Conservation (phyloP, 2,329 filamentous ascomycete species). For the Aspergillus novofumigatus region DNA sequence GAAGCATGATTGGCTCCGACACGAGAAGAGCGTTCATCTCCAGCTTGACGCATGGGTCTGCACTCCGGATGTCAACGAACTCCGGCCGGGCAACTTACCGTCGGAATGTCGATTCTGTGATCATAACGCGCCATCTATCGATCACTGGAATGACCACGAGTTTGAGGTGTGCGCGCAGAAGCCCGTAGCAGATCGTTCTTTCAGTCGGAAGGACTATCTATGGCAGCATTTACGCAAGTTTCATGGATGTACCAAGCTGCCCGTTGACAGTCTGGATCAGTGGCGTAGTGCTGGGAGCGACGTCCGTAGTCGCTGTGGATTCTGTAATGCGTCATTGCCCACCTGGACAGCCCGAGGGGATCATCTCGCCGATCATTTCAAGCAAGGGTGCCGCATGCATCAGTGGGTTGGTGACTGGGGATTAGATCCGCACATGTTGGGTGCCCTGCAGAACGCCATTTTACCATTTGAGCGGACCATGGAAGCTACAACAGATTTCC, state of each 20-base stretch:
- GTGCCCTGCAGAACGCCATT: conserved; percentile 32
- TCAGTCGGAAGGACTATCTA: conserved; percentile 55
- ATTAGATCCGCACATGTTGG: conserved; percentile 33
- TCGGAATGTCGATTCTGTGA: conserved; percentile 48
- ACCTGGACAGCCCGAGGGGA: conserved; percentile 51
- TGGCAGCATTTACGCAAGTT: conserved; percentile 55
- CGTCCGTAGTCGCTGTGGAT: conserved; percentile 53
- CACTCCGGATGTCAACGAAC: conserved; percentile 17
- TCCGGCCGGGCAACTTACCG: conserved; percentile 8
- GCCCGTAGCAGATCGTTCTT: conserved; percentile 48
- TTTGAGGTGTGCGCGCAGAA: conserved; percentile 51
- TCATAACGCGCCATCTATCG: conserved; percentile 36
- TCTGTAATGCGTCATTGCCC: conserved; percentile 46
- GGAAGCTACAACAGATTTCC: background rate
- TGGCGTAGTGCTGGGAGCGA: conserved; percentile 52
- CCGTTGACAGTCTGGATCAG: conserved; percentile 48
- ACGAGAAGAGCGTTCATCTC: conserved; percentile 49
- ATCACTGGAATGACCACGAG: conserved; percentile 51
- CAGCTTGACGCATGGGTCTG: conserved; percentile 43
- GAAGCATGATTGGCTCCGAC: conserved; percentile 49
- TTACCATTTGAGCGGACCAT: conserved; percentile 22
- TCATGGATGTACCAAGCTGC: conserved; percentile 48
- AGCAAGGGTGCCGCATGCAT: conserved; percentile 49
- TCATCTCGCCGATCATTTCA: conserved; percentile 54
- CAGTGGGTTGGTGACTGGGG: conserved; percentile 55